Conservation (phyloP, 1,284 basidiomycete genomes). For the Cutaneotrichosporon dermatis region DNA sequence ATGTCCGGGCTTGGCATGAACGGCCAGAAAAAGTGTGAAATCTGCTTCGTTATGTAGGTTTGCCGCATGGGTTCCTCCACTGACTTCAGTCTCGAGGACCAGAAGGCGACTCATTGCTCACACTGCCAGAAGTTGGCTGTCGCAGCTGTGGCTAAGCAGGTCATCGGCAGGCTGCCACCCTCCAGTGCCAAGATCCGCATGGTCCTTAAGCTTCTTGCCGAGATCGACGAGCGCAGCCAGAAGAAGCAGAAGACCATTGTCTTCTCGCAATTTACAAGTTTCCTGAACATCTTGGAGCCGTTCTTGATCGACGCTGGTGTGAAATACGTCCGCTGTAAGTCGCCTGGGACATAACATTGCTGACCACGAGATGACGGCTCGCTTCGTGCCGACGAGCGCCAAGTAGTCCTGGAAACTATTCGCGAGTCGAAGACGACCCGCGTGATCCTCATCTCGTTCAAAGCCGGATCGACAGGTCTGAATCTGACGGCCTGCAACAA, state of each 20-base stretch:
- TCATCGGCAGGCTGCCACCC: conserved; percentile 52
- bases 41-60: conserved; percentile 67
- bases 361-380: conserved; percentile 69
- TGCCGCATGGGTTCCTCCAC: neutral
- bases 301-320: conserved; percentile 66
- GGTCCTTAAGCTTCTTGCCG: conserved; percentile 66
- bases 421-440: conserved; percentile 57
- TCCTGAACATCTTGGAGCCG: conserved; percentile 80
- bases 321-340: conserved; percentile 78
- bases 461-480: conserved; percentile 86
- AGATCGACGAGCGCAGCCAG: conserved; percentile 61
- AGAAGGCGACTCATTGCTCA: conserved; percentile 54
- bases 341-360: neutral
- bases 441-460: conserved; percentile 93
- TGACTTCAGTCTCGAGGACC: conserved; percentile 21
- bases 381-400: conserved; percentile 72
- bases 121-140: conserved; percentile 52
- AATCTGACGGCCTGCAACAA: conserved; percentile 94
- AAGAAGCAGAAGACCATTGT: conserved; percentile 78
- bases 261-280: conserved; percentile 71
- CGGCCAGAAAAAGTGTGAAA: conserved; percentile 60
- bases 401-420: conserved; percentile 69
- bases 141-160: neutral
- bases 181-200: conserved; percentile 84
- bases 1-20: conserved; percentile 65